Evolutionary conservation across 1,139 yeast species (phyloP).

Genomic region (Candida pseudocylindracea): DNA sequence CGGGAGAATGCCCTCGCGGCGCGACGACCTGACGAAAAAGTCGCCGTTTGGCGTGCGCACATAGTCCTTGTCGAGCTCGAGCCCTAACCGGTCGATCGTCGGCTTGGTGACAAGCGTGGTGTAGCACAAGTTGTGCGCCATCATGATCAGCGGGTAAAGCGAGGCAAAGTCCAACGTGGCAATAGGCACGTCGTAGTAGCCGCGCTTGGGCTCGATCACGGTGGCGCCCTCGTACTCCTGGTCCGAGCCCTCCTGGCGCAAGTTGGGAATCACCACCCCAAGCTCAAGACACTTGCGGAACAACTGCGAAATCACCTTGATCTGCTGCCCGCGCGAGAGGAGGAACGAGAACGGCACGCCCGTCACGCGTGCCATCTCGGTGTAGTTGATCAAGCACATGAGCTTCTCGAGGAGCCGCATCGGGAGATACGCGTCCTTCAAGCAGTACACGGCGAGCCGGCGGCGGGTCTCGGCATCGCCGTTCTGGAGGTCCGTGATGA

Average conservation of each 20-base stretch:
- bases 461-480: conserved; percentile 86
- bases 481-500: conserved; percentile 83
- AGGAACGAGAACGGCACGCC: conserved; percentile 94
- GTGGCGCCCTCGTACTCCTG: conserved; percentile 99
- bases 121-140: conserved; percentile 96
- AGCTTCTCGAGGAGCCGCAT: conserved; percentile 69
- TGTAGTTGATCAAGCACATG: conserved; percentile 91
- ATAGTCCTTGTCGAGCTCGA: conserved; percentile 39
- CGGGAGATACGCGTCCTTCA: conserved; percentile 90
- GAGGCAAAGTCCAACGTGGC: conserved; percentile 97
- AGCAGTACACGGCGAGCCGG: conserved; percentile 88
- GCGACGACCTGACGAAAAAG: conserved; percentile 52
- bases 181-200: conserved; percentile 91
- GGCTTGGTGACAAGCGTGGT: conserved; percentile 52
- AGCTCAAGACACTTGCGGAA: conserved; percentile 79
- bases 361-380: conserved; percentile 98
- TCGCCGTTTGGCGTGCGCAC: conserved; percentile 84
- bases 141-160: conserved; percentile 95
- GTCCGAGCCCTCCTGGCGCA: conserved; percentile 59
- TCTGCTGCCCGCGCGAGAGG: conserved; percentile 86
- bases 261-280: conserved; percentile 75
- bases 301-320: conserved; percentile 87
- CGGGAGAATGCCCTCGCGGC: conserved; percentile 74
- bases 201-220: conserved; percentile 89
- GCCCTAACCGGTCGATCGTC: no score